Base-by-base conservation (phyloP, 352 stramenopile species). In the Peronospora farinosa region DNA sequence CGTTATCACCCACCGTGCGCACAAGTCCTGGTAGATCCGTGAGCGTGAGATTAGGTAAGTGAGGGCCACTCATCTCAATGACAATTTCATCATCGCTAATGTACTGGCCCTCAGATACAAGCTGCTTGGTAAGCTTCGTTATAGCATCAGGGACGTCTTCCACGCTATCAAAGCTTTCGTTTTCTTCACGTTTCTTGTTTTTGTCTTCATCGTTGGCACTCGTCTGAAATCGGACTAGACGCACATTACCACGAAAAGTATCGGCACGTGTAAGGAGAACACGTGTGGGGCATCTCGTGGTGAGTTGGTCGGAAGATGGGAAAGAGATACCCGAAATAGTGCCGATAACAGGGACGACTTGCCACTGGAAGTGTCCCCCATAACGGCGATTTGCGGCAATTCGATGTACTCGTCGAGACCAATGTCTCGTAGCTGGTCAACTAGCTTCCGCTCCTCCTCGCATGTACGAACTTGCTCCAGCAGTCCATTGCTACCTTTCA, bases 311-410 rank as follows among this genome's bases (percentile, higher is more conserved):
- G 7, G 76, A 82, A 11, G 80, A 83, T 31, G 86, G 83, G 61
- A 95, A 95, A 25, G 79, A 71, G 13, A 95, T 58, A 7, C 80
- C 79, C 8, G 74, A 91, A 11, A n/a, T n/a, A 95, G 63, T 17
- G 85, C 77, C 16, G 91, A 88, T 1, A 95, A 54, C 7, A 95
- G 69, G n/a, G 81, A 92, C 33, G 76, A 91, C 51, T 96, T 96
- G 16, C 84, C 86, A 62, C 77, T 94, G 23, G 72, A 91, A 13
- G 85, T 95, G 58, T 96, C 85, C 11, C 88, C 86, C 75, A 96
- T 88, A 27, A 96, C 88, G 12, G 73, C 81, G 55, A 96, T 96
- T 66, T 93, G 88, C n/a, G 86, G 88, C 7, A 96, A 54, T 51
- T 19, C 69, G 28, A 96, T 65, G 57, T 87, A 92, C 54, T 88